Conservation (phyloP, 1,139 yeast genomes). For the Debaryomyces robertsiae region DNA sequence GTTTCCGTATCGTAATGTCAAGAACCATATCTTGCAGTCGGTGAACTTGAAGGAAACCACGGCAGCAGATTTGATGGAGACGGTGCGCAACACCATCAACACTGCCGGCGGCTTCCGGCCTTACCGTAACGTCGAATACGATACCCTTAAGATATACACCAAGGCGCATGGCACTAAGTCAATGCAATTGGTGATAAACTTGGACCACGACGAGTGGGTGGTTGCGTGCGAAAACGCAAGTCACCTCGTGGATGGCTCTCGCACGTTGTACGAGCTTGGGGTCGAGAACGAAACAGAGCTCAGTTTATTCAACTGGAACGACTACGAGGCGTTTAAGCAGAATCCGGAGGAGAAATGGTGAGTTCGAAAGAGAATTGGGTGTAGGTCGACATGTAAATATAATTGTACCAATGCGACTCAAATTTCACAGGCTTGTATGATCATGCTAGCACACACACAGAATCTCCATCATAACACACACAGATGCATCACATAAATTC, state of each 20-base stretch:
- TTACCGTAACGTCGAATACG: slow-evolving; percentile 73
- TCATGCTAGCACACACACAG: too few species aligned
- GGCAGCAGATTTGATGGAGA: slow-evolving; percentile 59
- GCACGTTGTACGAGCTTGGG: slow-evolving; percentile 64
- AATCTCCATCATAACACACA: too few species aligned
- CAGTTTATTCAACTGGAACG: slow-evolving; percentile 69
- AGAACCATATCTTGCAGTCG: slow-evolving; percentile 71
- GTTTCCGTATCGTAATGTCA: slow-evolving; percentile 89
- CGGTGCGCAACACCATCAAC: slow-evolving; percentile 49
- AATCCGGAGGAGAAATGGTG: slow-evolving; percentile 94
- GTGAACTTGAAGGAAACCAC: slow-evolving; percentile 74
- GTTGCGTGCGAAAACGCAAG: slow-evolving; percentile 35
- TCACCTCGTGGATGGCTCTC: slow-evolving; percentile 34
- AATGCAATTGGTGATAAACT: slow-evolving; percentile 86
- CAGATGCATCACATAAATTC: too few species aligned
- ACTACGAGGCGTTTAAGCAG: slow-evolving; percentile 65
- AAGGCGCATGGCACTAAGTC: slow-evolving; percentile 96
- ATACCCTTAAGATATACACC: slow-evolving; percentile 82
- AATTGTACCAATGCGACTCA: too few species aligned
- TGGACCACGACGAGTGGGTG: slow-evolving; percentile 74
- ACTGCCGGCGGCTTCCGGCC: slow-evolving; percentile 78
- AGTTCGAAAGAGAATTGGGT: too few species aligned
- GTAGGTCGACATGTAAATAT: too few species aligned
- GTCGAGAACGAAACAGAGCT: slow-evolving; percentile 90
- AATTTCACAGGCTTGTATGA: too few species aligned